phyloP scores from a whole-genome alignment of 352 stramenopile species.

The Globisporangium polare region DNA sequence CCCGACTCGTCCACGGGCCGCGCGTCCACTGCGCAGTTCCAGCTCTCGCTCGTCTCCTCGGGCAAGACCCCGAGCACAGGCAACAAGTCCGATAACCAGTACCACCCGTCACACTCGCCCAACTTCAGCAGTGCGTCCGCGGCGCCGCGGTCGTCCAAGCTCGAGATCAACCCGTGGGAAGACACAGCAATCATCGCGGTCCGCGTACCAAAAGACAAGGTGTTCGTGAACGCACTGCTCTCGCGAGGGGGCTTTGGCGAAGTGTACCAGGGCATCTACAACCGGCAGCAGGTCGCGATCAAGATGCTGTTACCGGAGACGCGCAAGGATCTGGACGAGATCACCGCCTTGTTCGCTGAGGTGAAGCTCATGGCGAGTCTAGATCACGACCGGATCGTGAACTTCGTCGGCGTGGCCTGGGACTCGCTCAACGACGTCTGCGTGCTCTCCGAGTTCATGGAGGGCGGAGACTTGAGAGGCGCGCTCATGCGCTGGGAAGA shows the following conservation, averaged over 20 bases:
- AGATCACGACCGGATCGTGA: conserved; percentile 35
- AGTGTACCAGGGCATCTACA: conserved; percentile 36
- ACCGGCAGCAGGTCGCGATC: conserved; percentile 32
- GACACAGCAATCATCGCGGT: conserved; percentile 28
- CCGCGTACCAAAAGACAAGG: conserved; percentile 28
- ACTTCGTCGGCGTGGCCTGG: conserved; percentile 48
- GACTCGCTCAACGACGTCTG: conserved; percentile 39
- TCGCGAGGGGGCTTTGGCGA: conserved; percentile 38
- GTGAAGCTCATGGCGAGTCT: conserved; percentile 39
- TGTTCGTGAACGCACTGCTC: conserved; percentile 18
- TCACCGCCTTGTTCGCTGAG: conserved; percentile 36
- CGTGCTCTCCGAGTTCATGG: conserved; percentile 37
- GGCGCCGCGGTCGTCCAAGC: too few relatives aligned
- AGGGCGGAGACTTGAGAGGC: conserved; percentile 34
- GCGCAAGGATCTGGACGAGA: conserved; percentile 22
- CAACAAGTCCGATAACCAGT: neutral
- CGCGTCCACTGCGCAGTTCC: neutral
- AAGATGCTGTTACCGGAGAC: conserved; percentile 34
- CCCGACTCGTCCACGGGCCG: neutral
- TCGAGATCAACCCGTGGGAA: conserved; percentile 25
- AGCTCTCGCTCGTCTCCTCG: neutral
- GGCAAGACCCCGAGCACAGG: neutral
- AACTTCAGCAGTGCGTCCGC: too few relatives aligned
- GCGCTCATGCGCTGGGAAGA: conserved; percentile 24
- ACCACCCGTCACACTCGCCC: neutral